These are phyloP conservation scores for Hygrophorus pudorinus DNA, from an alignment of 768 basidiomycete species.

Conservation along the genomic window DNA sequence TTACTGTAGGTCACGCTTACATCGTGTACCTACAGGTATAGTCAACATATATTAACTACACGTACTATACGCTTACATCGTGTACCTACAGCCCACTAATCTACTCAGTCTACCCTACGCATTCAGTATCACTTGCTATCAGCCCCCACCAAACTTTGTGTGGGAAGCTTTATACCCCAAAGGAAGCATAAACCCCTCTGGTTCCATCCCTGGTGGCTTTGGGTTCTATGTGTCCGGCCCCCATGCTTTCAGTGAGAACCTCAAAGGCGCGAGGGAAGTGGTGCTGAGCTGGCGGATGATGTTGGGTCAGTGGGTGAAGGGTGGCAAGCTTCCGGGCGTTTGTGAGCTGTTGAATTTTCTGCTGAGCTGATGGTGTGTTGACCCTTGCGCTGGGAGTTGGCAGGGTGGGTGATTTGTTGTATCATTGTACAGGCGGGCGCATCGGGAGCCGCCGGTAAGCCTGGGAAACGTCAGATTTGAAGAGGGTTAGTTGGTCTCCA, in stretches of 20 bases:
- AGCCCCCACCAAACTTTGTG: conserved; percentile 25
- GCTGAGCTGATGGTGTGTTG: neutral
- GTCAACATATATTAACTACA: too few relatives aligned
- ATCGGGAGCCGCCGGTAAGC: too few relatives aligned
- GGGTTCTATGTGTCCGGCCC: conserved; percentile 62
- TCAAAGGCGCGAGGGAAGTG: conserved; percentile 41
- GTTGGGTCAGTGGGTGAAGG: conserved; percentile 58
- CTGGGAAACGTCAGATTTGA: too few relatives aligned
- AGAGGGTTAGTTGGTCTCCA: too few relatives aligned
- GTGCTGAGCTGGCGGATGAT: conserved; percentile 57
- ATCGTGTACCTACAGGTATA: too few relatives aligned
- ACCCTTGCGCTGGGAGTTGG: conserved; percentile 29
- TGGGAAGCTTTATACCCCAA: conserved; percentile 57
- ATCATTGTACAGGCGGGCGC: conserved; percentile 63
- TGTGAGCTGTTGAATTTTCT: conserved; percentile 30
- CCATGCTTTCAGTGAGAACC: conserved; percentile 23
- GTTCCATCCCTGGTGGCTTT: conserved; percentile 48
- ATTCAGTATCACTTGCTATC: too few relatives aligned
- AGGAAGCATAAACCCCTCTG: conserved; percentile 52
- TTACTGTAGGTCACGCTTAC: too few relatives aligned
- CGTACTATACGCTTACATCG: too few relatives aligned
- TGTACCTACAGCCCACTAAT: too few relatives aligned
- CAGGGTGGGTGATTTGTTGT: conserved; percentile 45
- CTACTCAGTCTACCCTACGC: too few relatives aligned
- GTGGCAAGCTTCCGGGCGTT: conserved; percentile 68